phyloP scores from a whole-genome alignment of 2,329 filamentous ascomycete species.

The Davidsoniella eucalypti region DNA sequence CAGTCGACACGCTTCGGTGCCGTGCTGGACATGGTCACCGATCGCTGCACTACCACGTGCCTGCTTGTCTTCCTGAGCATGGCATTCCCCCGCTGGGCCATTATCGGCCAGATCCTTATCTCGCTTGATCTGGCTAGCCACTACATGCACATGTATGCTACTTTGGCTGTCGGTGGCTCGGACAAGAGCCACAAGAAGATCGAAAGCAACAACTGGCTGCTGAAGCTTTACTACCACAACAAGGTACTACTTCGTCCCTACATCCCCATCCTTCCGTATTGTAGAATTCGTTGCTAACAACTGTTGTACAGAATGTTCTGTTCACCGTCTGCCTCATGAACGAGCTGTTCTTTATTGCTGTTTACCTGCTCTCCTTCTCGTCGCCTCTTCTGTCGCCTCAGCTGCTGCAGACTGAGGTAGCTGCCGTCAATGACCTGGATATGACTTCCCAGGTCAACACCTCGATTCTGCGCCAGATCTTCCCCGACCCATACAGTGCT shows the following conservation, averaged over 20 bases:
- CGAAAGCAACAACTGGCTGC: slow-evolving; percentile 70
- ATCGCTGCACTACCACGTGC: slow-evolving; percentile 91
- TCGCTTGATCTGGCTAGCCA: slow-evolving; percentile 86
- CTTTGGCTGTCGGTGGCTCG: slow-evolving; percentile 68
- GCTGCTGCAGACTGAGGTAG: slow-evolving; percentile 39
- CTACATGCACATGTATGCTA: slow-evolving; percentile 99
- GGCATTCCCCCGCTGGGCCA: slow-evolving; percentile 85
- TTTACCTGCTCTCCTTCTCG: slow-evolving; percentile 95
- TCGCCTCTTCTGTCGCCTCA: slow-evolving; percentile 78
- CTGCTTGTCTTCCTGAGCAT: slow-evolving; percentile 87
- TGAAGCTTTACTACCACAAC: slow-evolving; percentile 96
- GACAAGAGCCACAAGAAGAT: slow-evolving; percentile 85
- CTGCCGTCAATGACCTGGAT: slow-evolving; percentile 27
- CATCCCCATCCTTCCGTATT: background rate
- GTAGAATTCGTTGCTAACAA: background rate
- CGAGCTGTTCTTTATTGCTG: slow-evolving; percentile 93
- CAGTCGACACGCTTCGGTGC: slow-evolving; percentile 93
- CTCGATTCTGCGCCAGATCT: slow-evolving; percentile 55
- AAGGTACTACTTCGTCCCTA: slow-evolving; percentile 44
- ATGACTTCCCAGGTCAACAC: slow-evolving; percentile 55
- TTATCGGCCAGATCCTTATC: slow-evolving; percentile 87
- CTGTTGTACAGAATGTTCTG: slow-evolving; percentile 51
- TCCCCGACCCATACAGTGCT: slow-evolving; percentile 80
- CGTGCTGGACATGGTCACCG: slow-evolving; percentile 97
- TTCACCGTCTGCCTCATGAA: slow-evolving; percentile 85